phyloP scores from a whole-genome alignment of 1,284 basidiomycete species.

The Anthracocystis setariae region DNA sequence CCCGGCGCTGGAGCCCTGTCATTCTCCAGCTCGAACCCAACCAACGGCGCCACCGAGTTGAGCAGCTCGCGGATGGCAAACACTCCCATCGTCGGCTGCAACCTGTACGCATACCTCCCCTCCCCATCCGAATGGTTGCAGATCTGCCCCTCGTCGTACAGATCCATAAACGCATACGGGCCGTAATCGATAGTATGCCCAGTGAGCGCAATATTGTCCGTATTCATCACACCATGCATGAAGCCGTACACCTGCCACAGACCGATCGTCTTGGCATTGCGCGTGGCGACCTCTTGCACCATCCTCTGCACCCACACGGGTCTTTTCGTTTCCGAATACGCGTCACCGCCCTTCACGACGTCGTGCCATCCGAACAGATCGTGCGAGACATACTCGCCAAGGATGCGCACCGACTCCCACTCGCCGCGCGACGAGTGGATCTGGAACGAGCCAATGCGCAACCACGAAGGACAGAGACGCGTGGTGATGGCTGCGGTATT shows the following conservation, averaged over 20 bases:
- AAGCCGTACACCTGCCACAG: constrained; percentile 78
- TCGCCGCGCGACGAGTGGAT: constrained; percentile 75
- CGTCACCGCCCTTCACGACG: constrained; percentile 36
- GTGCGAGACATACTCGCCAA: constrained; percentile 74
- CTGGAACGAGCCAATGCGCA: constrained; percentile 91
- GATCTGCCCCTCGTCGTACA: constrained; percentile 78
- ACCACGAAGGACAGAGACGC: constrained; percentile 86
- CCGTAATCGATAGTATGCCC: constrained; percentile 85
- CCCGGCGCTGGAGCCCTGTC: constrained; percentile 65
- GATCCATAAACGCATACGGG: constrained; percentile 89
- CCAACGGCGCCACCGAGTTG: constrained; percentile 39
- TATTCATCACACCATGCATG: constrained; percentile 82
- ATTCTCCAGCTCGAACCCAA: constrained; percentile 54
- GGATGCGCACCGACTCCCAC: constrained; percentile 74
- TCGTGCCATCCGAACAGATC: constrained; percentile 71
- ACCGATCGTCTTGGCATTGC: constrained; percentile 90
- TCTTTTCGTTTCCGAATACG: constrained; percentile 4
- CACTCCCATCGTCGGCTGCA: constrained; percentile 70
- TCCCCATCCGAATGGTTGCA: constrained; percentile 91
- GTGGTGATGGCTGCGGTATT: constrained; percentile 84
- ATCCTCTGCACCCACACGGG: constrained; percentile 53
- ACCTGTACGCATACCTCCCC: constrained; percentile 84
- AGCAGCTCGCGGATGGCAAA: constrained; percentile 44
- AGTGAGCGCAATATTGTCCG: constrained; percentile 80
- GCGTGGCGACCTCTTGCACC: constrained; percentile 71